phyloP scores from a whole-genome alignment of 345 rosid genomes.

The Dovyalis caffra region DNA sequence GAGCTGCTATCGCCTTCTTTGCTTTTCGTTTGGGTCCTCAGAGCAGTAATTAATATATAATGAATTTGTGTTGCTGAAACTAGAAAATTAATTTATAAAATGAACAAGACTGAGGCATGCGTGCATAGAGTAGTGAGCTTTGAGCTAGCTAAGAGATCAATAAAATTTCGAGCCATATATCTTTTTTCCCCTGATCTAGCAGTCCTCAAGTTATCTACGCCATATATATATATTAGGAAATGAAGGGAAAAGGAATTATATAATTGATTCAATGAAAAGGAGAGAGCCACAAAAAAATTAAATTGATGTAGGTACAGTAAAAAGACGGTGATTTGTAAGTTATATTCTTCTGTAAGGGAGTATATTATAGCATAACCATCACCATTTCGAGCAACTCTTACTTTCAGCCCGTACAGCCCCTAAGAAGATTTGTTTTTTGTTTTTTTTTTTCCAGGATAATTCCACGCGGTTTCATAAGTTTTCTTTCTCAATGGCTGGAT shows the following conservation, averaged over 20 bases:
- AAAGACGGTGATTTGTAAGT: neutral
- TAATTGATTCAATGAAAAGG: neutral
- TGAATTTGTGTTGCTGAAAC: constrained; percentile 29
- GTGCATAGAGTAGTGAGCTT: too few relatives aligned
- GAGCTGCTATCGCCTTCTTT: constrained; percentile 24
- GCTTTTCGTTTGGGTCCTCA: neutral
- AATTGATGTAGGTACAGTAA: neutral
- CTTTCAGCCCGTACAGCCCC: too few relatives aligned
- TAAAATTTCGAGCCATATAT: too few relatives aligned
- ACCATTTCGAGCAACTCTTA: neutral
- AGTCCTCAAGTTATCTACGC: neutral
- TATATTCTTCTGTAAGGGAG: neutral
- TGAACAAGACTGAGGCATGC: constrained; percentile 21
- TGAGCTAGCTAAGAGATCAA: too few relatives aligned
- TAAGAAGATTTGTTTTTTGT: too few relatives aligned
- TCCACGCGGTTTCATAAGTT: neutral
- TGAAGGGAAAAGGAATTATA: neutral
- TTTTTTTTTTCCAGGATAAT: neutral
- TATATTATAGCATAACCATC: neutral
- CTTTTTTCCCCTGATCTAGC: neutral
- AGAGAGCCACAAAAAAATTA: neutral
- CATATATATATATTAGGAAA: neutral
- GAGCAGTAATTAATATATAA: neutral
- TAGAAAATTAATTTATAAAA: too few relatives aligned
- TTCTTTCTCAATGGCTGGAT: neutral